Base-by-base conservation (phyloP, 2,329 filamentous ascomycete species). In the Westerdykella ornata region DNA sequence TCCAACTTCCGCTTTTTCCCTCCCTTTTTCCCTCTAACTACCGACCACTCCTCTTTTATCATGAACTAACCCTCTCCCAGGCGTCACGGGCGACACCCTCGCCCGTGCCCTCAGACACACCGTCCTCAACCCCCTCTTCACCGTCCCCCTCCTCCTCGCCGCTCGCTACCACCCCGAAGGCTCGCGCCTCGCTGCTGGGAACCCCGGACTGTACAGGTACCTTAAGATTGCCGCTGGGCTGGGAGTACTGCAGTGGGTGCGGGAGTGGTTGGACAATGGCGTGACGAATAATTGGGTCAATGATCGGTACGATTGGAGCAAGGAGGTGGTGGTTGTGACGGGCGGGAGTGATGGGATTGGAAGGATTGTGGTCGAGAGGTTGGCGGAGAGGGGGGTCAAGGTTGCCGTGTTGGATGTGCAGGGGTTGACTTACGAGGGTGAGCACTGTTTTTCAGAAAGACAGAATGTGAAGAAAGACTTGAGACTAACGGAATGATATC, bases 321-420 rank as follows among this genome's bases (percentile, higher is more conserved):
- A 73, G 38, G 84, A 88, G 67, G 73, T 88, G 38, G 80, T 85
- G 2, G 69, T 88, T 33, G 73, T 89, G 15, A 89, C 85, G 0
- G 85, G 86, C 6, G 85, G 85, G 6, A 80, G 81, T 32, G 78
- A 78, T 42, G 85, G 85, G 0, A 88, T 90, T 54, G 85, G 85
- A 12, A 77, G 75, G 15, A 68, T 75, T 29, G 73, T 87, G 3
- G 83, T 84, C 12, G 72, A 74, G 48, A 62, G 82, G 39, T 70
- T 92, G n/a, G 80, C 78, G 0, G 76, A 81, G 59, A 70, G 68
- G 45, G 77, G 76, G 1, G 71, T 85, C 51, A 84, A 77, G 49
- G 81, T 88, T 26, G 81, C 81, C 0, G 80, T 88, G 2, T 61
- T 89, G 28, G 85, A 90, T 65, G 73, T 86, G 26, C 78, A 83